These are phyloP conservation scores for Perkinsus marinus DNA, from an alignment of 169 alveolate species.

Conservation along the genomic window DNA sequence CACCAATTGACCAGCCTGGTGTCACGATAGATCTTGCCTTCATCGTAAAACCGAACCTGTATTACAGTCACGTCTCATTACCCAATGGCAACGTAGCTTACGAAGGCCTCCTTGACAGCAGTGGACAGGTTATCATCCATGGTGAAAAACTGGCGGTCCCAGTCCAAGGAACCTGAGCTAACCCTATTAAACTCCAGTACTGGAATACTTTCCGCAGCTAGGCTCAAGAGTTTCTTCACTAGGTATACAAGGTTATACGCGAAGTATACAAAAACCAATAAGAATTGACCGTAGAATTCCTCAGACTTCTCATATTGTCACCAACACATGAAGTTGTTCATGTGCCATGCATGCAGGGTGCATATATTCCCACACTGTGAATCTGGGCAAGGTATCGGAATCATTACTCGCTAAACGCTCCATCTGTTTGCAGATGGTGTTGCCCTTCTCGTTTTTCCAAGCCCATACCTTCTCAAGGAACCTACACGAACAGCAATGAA, in stretches of 20 bases:
- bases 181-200: slow-evolving; percentile 14
- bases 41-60: slow-evolving; percentile 22
- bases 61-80: background rate
- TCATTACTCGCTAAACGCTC: slow-evolving; percentile 29
- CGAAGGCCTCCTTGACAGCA: slow-evolving; percentile 93
- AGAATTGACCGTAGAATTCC: too few species aligned
- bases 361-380: too few species aligned
- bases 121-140: slow-evolving; percentile 73
- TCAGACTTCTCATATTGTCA: too few species aligned
- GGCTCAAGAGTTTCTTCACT: too few species aligned
- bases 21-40: slow-evolving; percentile 76
- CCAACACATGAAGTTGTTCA: too few species aligned
- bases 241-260: too few species aligned
- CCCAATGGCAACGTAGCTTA: slow-evolving; percentile 40
- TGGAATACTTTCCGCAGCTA: too few species aligned
- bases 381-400: too few species aligned
- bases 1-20: slow-evolving; percentile 96
- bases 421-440: slow-evolving; percentile 73
- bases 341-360: too few species aligned
- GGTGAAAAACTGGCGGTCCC: slow-evolving; percentile 95
- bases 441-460: slow-evolving; percentile 95
- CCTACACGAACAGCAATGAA: background rate
- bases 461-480: slow-evolving; percentile 85
- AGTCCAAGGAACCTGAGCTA: slow-evolving; percentile 76
- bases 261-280: too few species aligned